phyloP scores from a whole-genome alignment of 495 filamentous ascomycete genomes.

The Melanomma pulvis-pyrius region DNA sequence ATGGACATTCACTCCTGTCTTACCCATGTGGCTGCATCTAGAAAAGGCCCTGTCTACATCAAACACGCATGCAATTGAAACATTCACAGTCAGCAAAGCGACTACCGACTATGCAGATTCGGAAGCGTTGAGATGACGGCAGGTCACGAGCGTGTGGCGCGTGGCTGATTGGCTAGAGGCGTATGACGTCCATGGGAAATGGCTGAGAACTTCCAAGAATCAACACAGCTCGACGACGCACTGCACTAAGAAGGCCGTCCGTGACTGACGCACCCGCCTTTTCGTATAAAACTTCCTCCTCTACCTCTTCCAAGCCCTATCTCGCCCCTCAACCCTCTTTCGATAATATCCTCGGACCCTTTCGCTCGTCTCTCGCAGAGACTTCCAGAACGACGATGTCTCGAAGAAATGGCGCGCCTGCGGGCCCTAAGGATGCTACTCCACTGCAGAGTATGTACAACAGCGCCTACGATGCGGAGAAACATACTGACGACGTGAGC shows the following conservation, averaged over 20 bases:
- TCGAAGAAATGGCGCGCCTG: constrained; percentile 39
- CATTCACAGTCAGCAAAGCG: not conserved
- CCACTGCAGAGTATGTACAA: constrained; percentile 18
- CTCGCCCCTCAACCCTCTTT: not conserved
- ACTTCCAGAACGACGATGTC: constrained; percentile 36
- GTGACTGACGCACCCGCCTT: not conserved
- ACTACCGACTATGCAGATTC: not conserved
- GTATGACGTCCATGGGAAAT: constrained; percentile 8
- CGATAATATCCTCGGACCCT: not conserved
- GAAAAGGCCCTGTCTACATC: too few relatives aligned
- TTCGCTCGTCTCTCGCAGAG: not conserved
- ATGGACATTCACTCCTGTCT: too few relatives aligned
- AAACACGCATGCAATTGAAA: not conserved
- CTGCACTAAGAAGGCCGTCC: not conserved
- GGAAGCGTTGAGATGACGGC: not conserved
- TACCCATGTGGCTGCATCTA: too few relatives aligned
- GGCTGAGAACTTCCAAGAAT: not conserved
- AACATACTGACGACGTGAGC: not conserved
- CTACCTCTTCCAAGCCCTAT: not conserved
- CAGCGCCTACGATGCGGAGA: not conserved
- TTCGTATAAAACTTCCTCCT: not conserved
- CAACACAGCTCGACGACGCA: constrained; percentile 1
- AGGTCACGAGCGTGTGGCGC: not conserved
- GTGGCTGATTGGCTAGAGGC: not conserved
- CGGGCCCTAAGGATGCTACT: constrained; percentile 35